Conservation (phyloP, 225 moss, liverwort and hornwort species). For the Bryum argenteum region DNA sequence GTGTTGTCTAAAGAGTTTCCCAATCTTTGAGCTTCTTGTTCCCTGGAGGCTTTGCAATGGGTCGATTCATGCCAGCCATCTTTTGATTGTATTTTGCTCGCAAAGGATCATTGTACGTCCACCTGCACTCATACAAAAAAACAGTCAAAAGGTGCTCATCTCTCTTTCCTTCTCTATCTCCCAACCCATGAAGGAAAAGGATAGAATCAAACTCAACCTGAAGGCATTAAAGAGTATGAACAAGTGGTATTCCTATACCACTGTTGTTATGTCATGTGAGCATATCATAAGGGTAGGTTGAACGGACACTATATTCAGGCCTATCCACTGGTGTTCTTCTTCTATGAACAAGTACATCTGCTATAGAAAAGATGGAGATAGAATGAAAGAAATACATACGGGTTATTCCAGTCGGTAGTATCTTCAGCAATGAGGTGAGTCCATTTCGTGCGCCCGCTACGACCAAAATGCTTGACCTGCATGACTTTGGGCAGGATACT, state of each 20-base stretch:
- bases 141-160: not conserved
- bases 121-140: constrained; percentile 49
- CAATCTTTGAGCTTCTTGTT: constrained; percentile 94
- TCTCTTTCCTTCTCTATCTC: too few relatives aligned
- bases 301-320: too few relatives aligned
- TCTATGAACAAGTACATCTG: not conserved
- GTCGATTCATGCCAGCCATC: constrained; percentile 94
- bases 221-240: too few relatives aligned
- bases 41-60: constrained; percentile 79
- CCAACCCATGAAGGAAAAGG: too few relatives aligned
- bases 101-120: constrained; percentile 94
- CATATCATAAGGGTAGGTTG: too few relatives aligned
- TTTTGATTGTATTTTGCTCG: constrained; percentile 91
- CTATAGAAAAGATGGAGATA: not conserved
- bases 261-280: too few relatives aligned
- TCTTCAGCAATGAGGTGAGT: constrained; percentile 94
- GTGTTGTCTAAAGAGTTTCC: constrained; percentile 48
- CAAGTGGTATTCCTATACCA: too few relatives aligned
- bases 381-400: constrained; percentile 47
- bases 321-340: too few relatives aligned
- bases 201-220: too few relatives aligned
- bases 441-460: constrained; percentile 92
- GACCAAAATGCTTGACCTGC: constrained; percentile 95
- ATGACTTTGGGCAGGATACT: constrained; percentile 86
- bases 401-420: constrained; percentile 93